Evolutionary conservation across 768 basidiomycete species (phyloP), one percentile per base, ranked within the genome.

Genomic region (Naematelia encephala): DNA sequence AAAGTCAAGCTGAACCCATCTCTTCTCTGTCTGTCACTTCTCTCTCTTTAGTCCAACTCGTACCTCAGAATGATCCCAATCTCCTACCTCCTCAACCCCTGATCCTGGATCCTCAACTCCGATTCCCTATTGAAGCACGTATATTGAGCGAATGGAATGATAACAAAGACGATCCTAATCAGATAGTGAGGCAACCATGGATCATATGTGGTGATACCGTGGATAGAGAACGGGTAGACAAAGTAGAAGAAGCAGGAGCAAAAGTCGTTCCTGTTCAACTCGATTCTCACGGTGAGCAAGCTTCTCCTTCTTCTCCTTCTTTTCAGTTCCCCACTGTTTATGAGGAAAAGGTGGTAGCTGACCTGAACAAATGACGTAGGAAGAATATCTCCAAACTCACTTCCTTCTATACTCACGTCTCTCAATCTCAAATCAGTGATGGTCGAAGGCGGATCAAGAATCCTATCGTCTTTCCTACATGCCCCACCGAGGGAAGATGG

Each of bases 391-490:
- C 67, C 74, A 2, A 16, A 34, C 13, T 70, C 71, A 3, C 73
- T 89, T 16, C 82, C 92, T 3, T 67, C 63, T 12, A 77, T 78
- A 5, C 79, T 96, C 23, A 77, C 77, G n/a, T 75, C 77, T 11
- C 78, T 81, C n/a, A 85, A 84, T 2, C 80, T 94, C 61, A 77
- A 78, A 11, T 87, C 86, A 11, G 79, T 97, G 55, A 99, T 99
- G 94, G 89, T 97, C 4, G 96, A 99, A 79, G 96, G 96, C 53
- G 96, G 96, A 14, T 88, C 90, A 8, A 78, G 79, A 8, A 81
- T 99, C 62, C 91, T 99, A 57, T 80, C 82, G 4, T 85, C 88
- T 0, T 89, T 91, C 78, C 77, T 91, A 1, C 64, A 61, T n/a
- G 42, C 62, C 21, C 60, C 62, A 1, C n/a, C 5, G 3, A 53